Base-by-base conservation (phyloP, 176 grass and related monocot genomes). In the barley (Hordeum vulgare) region DNA sequence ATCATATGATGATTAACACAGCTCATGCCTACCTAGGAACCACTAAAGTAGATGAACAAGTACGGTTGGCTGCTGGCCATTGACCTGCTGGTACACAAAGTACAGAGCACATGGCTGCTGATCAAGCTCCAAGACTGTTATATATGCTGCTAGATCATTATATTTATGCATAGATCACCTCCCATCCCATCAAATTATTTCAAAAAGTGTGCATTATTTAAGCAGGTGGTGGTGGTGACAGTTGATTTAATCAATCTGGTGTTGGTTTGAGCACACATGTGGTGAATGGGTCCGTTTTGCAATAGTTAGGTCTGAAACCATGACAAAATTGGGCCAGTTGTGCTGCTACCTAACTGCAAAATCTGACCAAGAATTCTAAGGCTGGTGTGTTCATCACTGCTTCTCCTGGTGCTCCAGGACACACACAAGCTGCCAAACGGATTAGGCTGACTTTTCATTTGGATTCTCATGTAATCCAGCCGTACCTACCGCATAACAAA, bases 241-340 rank as follows among this genome's bases (percentile, higher is more conserved):
- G 14, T 8, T n/a, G 15, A 20, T 34, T 34, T 73, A 44, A 7
- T 61, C n/a, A 45, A 26, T 34, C 40, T 35, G 17, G 21, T 24
- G 17, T 75, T 58, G n/a, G 58, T 9, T 56, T 21, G 21, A 56
- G 27, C 24, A 27, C 69, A 57, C 70, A 75, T 86, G 85, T 75
- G 77, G 56, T 65, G 41, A 75, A 85, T 13, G 83, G 49, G 34
- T 76, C 61, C 47, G 49, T 11, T 18, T 7, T 3, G 49, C 44
- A 45, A 54, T 21, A 21, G 64, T 76, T 82, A 68, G 85, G 85
- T 81, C 71, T 82, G 79, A 76, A 87, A 68, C 69, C 78, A 81
- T 35, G 85, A 87, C 70, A 44, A 80, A 80, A 74, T 0, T 39
- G 66, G 51, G 72, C 56, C 12, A 86, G 28, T 36, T 63, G 76